A percentile compares a stretch with the other conserved stretches of the same genome.
phyloP scores from a whole-genome alignment of 2,329 filamentous ascomycete species.

The Chalaropsis thielavioides region DNA sequence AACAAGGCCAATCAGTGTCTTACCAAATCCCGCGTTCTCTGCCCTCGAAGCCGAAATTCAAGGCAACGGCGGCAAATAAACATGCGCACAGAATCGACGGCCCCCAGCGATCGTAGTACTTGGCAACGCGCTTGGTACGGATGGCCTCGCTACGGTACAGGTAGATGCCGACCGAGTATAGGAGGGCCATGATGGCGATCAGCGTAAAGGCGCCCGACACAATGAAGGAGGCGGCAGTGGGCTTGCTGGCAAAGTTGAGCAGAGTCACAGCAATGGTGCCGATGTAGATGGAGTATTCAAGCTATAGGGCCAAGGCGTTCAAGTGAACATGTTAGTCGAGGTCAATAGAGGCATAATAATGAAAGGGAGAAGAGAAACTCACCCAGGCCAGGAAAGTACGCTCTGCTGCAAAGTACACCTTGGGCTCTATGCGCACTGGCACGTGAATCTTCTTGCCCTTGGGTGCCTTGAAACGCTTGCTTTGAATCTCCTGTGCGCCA shows the following conservation, averaged over 20 bases:
- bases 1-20: conserved; percentile 9
- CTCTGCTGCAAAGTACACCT: conserved; percentile 94
- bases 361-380: conserved; percentile 26
- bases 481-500: conserved; percentile 40
- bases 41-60: conserved; percentile 74
- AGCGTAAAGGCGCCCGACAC: conserved; percentile 68
- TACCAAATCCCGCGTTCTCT: conserved; percentile 43
- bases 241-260: conserved; percentile 59
- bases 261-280: conserved; percentile 73
- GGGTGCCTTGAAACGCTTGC: conserved; percentile 53
- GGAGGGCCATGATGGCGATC: conserved; percentile 60
- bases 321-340: conserved; percentile 19
- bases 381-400: conserved; percentile 92
- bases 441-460: conserved; percentile 89
- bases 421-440: conserved; percentile 87
- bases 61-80: conserved; percentile 55
- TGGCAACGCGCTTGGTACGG: conserved; percentile 65
- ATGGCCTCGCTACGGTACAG: conserved; percentile 80
- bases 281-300: conserved; percentile 93
- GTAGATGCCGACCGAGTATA: conserved; percentile 74
- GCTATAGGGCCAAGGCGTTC: conserved; percentile 32
- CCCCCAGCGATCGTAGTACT: conserved; percentile 82
- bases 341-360: background rate
- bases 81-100: conserved; percentile 62
- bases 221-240: conserved; percentile 44